Conservation (phyloP, 257 asterid genomes). For the Agastache rugosa region DNA sequence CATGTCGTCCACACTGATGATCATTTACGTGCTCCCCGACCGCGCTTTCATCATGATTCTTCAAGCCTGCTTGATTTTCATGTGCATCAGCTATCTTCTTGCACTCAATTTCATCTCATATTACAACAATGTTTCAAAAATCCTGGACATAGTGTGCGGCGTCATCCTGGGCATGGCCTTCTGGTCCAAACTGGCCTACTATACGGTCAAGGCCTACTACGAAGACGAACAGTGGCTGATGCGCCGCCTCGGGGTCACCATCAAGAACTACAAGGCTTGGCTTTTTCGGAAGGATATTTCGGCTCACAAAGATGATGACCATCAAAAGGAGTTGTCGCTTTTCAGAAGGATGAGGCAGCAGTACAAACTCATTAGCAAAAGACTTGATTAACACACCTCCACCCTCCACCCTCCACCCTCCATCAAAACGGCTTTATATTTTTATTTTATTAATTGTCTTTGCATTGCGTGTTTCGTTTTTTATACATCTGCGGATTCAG, state of each 20-base stretch:
- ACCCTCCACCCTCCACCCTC: too few relatives aligned
- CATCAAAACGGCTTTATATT: too few relatives aligned
- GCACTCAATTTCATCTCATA: constrained; percentile 19
- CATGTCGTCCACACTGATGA: constrained; percentile 26
- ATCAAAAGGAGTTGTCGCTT: too few relatives aligned
- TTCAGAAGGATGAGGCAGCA: constrained; percentile 21
- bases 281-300: background rate
- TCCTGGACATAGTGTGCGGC: background rate
- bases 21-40: constrained; percentile 37
- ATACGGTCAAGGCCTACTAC: constrained; percentile 6
- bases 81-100: constrained; percentile 22
- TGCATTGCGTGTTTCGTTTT: too few relatives aligned
- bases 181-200: background rate
- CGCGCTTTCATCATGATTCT: constrained; percentile 23
- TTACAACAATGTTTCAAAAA: background rate
- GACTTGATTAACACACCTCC: background rate
- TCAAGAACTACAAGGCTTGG: background rate
- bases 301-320: too few relatives aligned
- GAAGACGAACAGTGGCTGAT: background rate
- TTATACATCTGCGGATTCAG: too few relatives aligned
- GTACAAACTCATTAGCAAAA: background rate
- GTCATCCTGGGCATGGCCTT: background rate
- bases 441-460: too few relatives aligned
- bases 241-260: background rate
- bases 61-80: constrained; percentile 22